phyloP scores from a whole-genome alignment of 768 basidiomycete species.

The Epithele typhae region DNA sequence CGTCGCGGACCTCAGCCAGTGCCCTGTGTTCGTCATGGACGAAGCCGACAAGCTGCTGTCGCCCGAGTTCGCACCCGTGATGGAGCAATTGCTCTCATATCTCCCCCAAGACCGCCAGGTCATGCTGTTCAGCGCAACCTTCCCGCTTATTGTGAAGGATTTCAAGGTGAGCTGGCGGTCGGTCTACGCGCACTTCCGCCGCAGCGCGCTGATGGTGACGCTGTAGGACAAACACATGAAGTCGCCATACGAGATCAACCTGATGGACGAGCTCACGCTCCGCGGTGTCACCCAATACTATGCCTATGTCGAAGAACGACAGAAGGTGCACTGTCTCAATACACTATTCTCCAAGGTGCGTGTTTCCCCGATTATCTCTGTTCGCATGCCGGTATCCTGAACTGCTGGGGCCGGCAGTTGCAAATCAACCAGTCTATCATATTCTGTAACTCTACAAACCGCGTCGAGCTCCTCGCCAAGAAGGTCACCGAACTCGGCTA shows the following conservation, averaged over 20 bases:
- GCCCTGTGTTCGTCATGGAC: conserved; percentile 98
- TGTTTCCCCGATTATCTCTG: neutral
- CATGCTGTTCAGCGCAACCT: conserved; percentile 99
- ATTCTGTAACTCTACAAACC: conserved; percentile 99
- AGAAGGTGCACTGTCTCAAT: conserved; percentile 99
- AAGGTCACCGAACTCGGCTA: conserved; percentile 99
- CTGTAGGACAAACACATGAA: conserved; percentile 92
- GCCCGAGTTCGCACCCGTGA: conserved; percentile 96
- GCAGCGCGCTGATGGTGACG: conserved; percentile 5
- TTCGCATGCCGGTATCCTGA: neutral
- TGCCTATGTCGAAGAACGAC: conserved; percentile 97
- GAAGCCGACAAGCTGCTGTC: conserved; percentile 98
- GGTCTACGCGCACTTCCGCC: too few relatives aligned
- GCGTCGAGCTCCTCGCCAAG: conserved; percentile 97
- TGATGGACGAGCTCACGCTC: conserved; percentile 99
- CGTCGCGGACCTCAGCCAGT: conserved; percentile 91
- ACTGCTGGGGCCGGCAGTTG: conserved; percentile 46
- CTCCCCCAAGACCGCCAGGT: conserved; percentile 87
- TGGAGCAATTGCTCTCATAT: conserved; percentile 90
- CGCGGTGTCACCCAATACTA: conserved; percentile 99
- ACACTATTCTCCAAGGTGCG: conserved; percentile 96
- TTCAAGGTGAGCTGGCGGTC: conserved; percentile 79
- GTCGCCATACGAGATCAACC: conserved; percentile 94
- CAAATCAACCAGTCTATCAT: conserved; percentile 99
- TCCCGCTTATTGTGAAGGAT: conserved; percentile 98